Conservation (phyloP, 257 asterid species). For the Marsdenia floribunda region DNA sequence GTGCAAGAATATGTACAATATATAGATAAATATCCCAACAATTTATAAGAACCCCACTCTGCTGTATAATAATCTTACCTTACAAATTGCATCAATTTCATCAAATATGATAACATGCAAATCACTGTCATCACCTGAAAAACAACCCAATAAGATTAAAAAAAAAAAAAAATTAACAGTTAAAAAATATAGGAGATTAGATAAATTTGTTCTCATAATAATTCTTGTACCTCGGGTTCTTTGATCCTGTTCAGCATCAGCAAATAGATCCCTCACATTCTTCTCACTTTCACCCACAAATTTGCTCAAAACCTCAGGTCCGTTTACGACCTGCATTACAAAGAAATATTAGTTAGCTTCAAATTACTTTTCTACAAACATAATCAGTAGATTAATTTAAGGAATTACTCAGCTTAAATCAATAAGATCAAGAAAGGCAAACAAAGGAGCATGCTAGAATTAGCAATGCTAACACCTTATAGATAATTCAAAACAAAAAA, state of each 20-base stretch:
- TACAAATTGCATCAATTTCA: constrained; percentile 99
- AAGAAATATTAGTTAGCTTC: constrained; percentile 7
- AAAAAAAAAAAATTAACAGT: constrained; percentile 16
- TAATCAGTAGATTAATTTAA: not conserved
- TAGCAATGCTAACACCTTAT: not conserved
- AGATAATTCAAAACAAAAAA: not conserved
- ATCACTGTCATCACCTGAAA: constrained; percentile 95
- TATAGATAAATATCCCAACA: not conserved
- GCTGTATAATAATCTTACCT: constrained; percentile 47
- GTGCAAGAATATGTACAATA: not conserved
- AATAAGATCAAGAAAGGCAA: not conserved
- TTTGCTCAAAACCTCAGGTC: constrained; percentile 97
- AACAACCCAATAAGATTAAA: constrained; percentile 34
- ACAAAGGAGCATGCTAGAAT: not conserved
- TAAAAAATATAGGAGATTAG: constrained; percentile 20
- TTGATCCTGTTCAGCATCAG: constrained; percentile 98
- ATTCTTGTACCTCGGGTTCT: constrained; percentile 63
- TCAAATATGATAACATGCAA: constrained; percentile 96
- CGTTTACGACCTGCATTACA: constrained; percentile 76
- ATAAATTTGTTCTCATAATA: constrained; percentile 14
- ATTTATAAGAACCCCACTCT: constrained; percentile 2
- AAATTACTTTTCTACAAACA: not conserved
- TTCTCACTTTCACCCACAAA: constrained; percentile 99
- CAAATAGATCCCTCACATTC: constrained; percentile 94
- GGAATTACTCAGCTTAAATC: not conserved